Evolutionary conservation across 345 rosid genomes (phyloP).

Genomic region (Pelargonium nanum): DNA sequence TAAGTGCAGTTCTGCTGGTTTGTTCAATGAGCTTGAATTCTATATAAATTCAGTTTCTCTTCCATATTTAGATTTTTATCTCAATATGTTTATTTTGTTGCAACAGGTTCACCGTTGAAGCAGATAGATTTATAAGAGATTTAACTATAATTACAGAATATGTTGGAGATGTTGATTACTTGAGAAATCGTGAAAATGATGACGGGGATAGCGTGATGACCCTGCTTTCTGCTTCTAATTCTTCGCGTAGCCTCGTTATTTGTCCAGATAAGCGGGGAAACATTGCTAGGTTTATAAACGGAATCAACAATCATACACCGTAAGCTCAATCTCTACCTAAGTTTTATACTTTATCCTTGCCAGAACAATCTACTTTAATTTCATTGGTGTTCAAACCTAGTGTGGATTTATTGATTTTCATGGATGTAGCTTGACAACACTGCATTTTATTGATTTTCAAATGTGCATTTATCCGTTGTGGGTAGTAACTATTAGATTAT

Average conservation of each 20-base stretch:
- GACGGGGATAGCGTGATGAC: conserved; percentile 99
- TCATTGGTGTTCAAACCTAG: no score
- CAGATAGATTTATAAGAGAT: conserved; percentile 72
- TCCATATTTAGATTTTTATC: neutral
- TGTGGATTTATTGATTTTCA: no score
- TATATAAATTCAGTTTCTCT: no score
- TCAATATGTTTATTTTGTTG: conserved; percentile 4
- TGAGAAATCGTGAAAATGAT: conserved; percentile 60
- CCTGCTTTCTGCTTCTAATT: conserved; percentile 53
- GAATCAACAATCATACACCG: conserved; percentile 87
- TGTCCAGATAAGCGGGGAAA: conserved; percentile 78
- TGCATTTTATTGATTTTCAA: no score
- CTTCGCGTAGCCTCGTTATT: conserved; percentile 64
- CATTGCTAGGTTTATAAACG: conserved; percentile 80
- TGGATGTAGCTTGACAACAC: no score
- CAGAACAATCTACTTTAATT: no score
- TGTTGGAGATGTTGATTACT: conserved; percentile 83
- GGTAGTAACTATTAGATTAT: no score
- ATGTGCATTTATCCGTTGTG: no score
- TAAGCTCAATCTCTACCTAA: conserved; percentile 29
- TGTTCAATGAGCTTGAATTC: neutral
- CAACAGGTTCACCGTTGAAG: conserved; percentile 82
- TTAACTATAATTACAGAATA: conserved; percentile 79
- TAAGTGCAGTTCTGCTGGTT: conserved; percentile 12
- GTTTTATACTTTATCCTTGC: no score